These are phyloP conservation scores for Claviceps sp. DNA, from an alignment of 2,329 filamentous ascomycete species.

Conservation along the genomic window DNA sequence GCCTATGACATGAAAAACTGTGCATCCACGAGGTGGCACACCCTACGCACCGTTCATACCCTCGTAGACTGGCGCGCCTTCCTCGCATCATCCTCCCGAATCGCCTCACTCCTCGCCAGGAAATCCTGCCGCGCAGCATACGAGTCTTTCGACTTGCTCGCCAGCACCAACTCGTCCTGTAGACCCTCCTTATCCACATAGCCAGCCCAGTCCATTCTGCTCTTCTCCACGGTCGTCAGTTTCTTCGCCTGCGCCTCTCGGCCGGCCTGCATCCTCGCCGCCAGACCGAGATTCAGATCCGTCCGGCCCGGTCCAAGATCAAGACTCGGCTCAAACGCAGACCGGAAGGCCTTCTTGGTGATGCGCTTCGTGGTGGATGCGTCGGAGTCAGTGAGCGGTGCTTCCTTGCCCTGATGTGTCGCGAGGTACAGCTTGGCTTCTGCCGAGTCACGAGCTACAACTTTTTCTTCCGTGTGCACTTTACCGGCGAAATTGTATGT, in stretches of 20 bases:
- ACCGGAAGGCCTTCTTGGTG: constrained; percentile 45
- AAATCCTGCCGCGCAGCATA: constrained; percentile 52
- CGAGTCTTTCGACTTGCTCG: constrained; percentile 51
- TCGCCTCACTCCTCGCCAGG: constrained; percentile 48
- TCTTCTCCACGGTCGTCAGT: constrained; percentile 59
- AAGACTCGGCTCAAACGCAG: constrained; percentile 45
- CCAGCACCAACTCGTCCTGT: constrained; percentile 52
- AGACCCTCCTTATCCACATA: constrained; percentile 60
- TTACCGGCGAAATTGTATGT: constrained; percentile 66
- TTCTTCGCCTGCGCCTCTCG: constrained; percentile 45
- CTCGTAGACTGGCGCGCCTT: constrained; percentile 34
- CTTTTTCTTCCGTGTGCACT: constrained; percentile 57
- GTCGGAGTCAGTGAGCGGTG: constrained; percentile 10
- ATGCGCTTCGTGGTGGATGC: constrained; percentile 26
- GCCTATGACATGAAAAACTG: background rate
- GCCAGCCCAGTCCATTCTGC: constrained; percentile 59
- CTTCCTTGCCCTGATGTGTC: constrained; percentile 26
- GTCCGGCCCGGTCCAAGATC: constrained; percentile 31
- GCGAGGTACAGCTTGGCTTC: constrained; percentile 52
- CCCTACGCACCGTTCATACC: constrained; percentile 8
- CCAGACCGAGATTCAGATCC: constrained; percentile 46
- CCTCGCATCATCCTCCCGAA: constrained; percentile 47
- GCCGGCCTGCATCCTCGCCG: constrained; percentile 32
- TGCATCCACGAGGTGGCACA: background rate
- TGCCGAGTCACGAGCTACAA: constrained; percentile 50